A percentile compares a stretch with the other conserved stretches of the same genome.
Conservation (phyloP, 768 basidiomycete genomes). For the Russula sp. region DNA sequence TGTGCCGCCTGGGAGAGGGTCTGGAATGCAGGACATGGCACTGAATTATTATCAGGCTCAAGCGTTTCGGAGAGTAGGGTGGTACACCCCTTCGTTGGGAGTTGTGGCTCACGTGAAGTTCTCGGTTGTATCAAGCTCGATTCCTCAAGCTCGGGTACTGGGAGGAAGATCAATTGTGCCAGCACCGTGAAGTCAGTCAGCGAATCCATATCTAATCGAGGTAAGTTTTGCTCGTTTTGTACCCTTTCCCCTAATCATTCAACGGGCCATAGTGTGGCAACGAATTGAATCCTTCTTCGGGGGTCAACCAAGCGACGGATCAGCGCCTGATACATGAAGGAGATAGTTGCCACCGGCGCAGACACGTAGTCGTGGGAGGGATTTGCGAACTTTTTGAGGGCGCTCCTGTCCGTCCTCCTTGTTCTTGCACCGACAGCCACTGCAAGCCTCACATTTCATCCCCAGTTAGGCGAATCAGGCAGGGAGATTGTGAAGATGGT, state of each 20-base stretch:
- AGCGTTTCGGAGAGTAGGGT: constrained; percentile 15
- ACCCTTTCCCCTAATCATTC: not conserved
- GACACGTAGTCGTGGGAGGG: not conserved
- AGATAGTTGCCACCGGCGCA: not conserved
- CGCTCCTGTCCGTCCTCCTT: not conserved
- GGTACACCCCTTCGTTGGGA: too few species aligned
- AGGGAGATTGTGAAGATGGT: too few species aligned
- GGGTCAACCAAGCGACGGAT: not conserved
- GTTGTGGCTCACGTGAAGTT: not conserved
- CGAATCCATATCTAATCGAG: constrained; percentile 15
- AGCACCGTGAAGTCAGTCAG: constrained; percentile 10
- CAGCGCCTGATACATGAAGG: not conserved
- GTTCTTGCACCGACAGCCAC: constrained; percentile 3
- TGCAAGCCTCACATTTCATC: not conserved
- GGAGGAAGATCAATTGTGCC: constrained; percentile 1
- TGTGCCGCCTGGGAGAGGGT: constrained; percentile 8
- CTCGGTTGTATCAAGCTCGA: constrained; percentile 6
- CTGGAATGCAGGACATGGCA: constrained; percentile 1
- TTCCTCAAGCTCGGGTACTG: not conserved
- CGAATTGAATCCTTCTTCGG: constrained; percentile 5
- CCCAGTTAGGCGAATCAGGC: too few species aligned
- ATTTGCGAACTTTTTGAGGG: not conserved
- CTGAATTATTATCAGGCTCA: constrained; percentile 1
- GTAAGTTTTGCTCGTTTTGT: not conserved
- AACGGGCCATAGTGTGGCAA: constrained; percentile 4